Evolutionary conservation across 129 eudicot species (phyloP).

Genomic region (Artemisia annua): DNA sequence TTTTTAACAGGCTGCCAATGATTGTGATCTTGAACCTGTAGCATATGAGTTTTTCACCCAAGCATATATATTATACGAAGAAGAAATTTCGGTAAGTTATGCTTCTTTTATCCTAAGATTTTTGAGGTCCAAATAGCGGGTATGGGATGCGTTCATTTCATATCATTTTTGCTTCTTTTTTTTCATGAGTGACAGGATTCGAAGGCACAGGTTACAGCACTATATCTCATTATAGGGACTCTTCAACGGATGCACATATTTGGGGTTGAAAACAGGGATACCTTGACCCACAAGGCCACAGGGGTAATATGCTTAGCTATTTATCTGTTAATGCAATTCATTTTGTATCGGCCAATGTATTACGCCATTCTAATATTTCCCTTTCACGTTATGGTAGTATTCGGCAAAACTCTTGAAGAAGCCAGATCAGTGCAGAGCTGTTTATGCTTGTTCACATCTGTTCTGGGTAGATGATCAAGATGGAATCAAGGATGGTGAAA

Average conservation of each 20-base stretch:
- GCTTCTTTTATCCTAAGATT: slow-evolving; percentile 2
- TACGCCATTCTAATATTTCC: not conserved
- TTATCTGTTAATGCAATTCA: not conserved
- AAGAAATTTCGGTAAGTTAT: slow-evolving; percentile 78
- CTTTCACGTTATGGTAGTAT: slow-evolving; percentile 46
- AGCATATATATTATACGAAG: slow-evolving; percentile 95
- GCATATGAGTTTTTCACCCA: slow-evolving; percentile 98
- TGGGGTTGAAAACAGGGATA: slow-evolving; percentile 98
- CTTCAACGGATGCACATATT: slow-evolving; percentile 94
- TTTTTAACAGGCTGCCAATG: slow-evolving; percentile 82
- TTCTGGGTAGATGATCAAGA: slow-evolving; percentile 96
- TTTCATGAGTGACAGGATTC: slow-evolving; percentile 64
- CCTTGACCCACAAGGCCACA: slow-evolving; percentile 96
- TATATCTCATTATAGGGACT: slow-evolving; percentile 89
- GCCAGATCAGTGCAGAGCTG: slow-evolving; percentile 98
- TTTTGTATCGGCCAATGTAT: not conserved
- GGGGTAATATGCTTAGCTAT: slow-evolving; percentile 64
- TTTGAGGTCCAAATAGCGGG: not conserved
- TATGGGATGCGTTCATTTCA: slow-evolving; percentile 9
- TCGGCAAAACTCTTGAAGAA: slow-evolving; percentile 98
- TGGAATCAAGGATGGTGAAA: slow-evolving; percentile 86
- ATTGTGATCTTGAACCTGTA: slow-evolving; percentile 95
- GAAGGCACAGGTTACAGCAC: slow-evolving; percentile 85
- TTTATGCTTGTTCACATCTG: slow-evolving; percentile 94
- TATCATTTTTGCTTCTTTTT: slow-evolving; percentile 2